These are phyloP conservation scores for Chlorella sp. DNA, from an alignment of 139 green algal species.

Conservation along the genomic window DNA sequence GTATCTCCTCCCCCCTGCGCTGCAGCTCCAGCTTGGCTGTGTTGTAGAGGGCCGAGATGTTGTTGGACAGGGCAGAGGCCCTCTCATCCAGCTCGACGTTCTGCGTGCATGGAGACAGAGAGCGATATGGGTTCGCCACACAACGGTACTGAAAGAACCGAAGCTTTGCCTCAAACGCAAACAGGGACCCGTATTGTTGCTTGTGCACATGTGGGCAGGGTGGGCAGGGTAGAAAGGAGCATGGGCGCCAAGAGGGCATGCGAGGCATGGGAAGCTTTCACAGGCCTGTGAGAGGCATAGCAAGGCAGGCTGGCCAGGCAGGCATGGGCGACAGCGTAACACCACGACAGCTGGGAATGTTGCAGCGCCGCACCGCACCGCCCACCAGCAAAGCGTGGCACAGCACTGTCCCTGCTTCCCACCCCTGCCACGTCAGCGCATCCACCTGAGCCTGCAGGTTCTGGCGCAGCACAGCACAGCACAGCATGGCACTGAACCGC, in stretches of 20 bases:
- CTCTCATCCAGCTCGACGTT: slow-evolving; percentile 43
- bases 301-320: too few relatives aligned
- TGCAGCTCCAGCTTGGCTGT: slow-evolving; percentile 80
- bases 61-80: slow-evolving; percentile 58
- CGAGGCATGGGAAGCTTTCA: too few relatives aligned
- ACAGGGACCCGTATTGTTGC: too few relatives aligned
- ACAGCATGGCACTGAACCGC: not conserved
- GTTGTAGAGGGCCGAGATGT: slow-evolving; percentile 77
- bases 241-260: too few relatives aligned
- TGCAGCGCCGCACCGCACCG: not conserved
- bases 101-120: slow-evolving; percentile 58
- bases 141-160: too few relatives aligned
- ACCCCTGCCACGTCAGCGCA: not conserved
- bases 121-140: too few relatives aligned
- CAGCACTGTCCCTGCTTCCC: not conserved
- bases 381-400: not conserved
- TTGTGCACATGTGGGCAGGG: not conserved
- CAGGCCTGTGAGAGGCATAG: too few relatives aligned
- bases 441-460: not conserved
- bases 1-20: slow-evolving; percentile 67
- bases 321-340: not conserved
- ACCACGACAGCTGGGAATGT: not conserved
- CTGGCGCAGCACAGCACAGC: too few relatives aligned
- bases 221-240: too few relatives aligned
- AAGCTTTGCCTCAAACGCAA: too few relatives aligned